phyloP scores from a whole-genome alignment of 2,329 filamentous ascomycete species.

The Xylariaceae sp. region DNA sequence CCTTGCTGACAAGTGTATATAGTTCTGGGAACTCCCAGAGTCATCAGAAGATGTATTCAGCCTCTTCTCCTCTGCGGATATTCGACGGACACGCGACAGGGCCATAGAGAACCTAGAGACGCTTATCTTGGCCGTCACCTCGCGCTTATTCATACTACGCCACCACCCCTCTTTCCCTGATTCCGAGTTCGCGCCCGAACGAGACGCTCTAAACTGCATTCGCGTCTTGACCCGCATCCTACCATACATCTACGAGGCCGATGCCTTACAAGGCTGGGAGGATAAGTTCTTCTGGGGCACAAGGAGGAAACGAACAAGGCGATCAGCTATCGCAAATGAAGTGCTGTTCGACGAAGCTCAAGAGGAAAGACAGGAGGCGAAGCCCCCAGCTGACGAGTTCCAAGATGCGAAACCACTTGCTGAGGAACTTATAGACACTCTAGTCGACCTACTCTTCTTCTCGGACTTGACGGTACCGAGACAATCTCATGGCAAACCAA shows the following conservation, averaged over 20 bases:
- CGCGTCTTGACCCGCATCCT: conserved; percentile 87
- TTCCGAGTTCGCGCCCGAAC: conserved; percentile 78
- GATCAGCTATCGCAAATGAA: conserved; percentile 69
- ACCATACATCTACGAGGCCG: conserved; percentile 90
- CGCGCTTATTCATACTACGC: conserved; percentile 79
- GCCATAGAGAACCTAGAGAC: conserved; percentile 90
- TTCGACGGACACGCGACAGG: conserved; percentile 84
- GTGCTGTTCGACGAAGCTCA: conserved; percentile 83
- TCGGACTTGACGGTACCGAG: conserved; percentile 85
- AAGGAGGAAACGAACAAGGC: conserved; percentile 74
- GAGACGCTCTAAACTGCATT: conserved; percentile 94
- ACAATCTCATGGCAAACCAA: conserved; percentile 72
- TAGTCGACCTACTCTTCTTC: conserved; percentile 90
- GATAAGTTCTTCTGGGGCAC: conserved; percentile 90
- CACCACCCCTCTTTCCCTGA: conserved; percentile 93
- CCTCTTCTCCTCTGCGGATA: conserved; percentile 87
- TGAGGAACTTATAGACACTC: conserved; percentile 89
- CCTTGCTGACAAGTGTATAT: conserved; percentile 27
- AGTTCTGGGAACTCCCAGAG: conserved; percentile 99
- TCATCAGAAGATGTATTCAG: conserved; percentile 96
- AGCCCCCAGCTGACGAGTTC: conserved; percentile 65
- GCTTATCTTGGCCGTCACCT: conserved; percentile 82
- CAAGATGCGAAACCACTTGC: conserved; percentile 87
- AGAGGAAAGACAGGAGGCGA: conserved; percentile 56
- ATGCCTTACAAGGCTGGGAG: conserved; percentile 84